Base-by-base conservation (phyloP, 2,329 filamentous ascomycete genomes). In the Penicillium oxalicum region DNA sequence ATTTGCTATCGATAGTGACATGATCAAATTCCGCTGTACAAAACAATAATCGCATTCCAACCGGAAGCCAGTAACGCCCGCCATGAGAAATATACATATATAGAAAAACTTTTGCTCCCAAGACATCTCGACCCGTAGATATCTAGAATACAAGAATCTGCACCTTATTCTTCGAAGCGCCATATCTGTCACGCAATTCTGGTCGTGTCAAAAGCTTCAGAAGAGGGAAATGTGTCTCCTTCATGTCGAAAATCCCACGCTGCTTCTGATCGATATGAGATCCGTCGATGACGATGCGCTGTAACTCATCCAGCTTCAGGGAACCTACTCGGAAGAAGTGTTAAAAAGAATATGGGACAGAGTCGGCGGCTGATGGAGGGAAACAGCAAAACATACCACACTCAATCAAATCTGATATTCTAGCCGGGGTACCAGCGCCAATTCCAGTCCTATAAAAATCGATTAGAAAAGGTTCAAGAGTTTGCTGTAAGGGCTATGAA, bases 221-320 rank as follows among this genome's bases (percentile, higher is more conserved):
- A 41, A 97, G 77, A 5, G 89, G 88, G 61, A 90, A 77, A 73
- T 91, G 85, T 0, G 88, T 88, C 52, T 98, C 93, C 68, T 87
- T 89, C 88, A 97, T 96, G 64, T 97, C 93, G 68, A 95, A 82
- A 55, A 98, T 82, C 0, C 90, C 89, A 40, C 91, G 79, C 76
- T 95, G 95, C 78, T 98, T 98, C 69, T 87, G 82, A 70, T 98
- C 91, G 56, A 96, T 87, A 64, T 95, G 86, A 6, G 90, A 95
- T 11, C 88, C 89, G 70, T 98, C 93, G 29, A 97, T 79, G 7
- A 97, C 81, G 32, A 98, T 80, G 40, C 88, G 80, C 71, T 89
- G 82, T 46, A 97, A 69, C 50, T 85, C 79, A 32, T 81, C 77
- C 29, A 87, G 69, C 26, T 83, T 87, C 39, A 97, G 71, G 2